phyloP scores from a whole-genome alignment of 441 rosid genomes.

The Adansonia rubrostipa region DNA sequence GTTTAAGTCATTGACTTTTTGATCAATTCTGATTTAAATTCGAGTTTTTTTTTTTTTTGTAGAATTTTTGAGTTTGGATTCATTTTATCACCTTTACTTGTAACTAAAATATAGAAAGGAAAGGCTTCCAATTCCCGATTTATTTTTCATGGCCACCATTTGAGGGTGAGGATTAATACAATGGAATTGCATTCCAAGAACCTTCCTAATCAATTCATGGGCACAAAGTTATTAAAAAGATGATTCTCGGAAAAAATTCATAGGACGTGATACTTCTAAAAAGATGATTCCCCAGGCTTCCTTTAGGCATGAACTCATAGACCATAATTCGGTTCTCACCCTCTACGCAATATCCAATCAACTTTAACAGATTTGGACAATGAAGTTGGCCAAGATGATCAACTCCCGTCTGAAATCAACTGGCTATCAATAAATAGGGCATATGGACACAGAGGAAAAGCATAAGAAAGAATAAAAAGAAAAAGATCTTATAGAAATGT shows the following conservation, averaged over 20 bases:
- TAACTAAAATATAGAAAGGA: not conserved
- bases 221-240: not conserved
- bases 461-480: not conserved
- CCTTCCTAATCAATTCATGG: conserved; percentile 17
- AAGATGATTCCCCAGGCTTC: conserved; percentile 71
- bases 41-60: no score
- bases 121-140: not conserved
- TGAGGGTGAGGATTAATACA: not conserved
- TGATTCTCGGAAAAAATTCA: not conserved
- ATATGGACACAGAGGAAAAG: not conserved
- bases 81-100: no score
- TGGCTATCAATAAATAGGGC: conserved; percentile 31
- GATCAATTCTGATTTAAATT: no score
- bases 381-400: conserved; percentile 72
- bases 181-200: not conserved
- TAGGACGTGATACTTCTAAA: conserved; percentile 51
- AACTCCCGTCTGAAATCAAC: conserved; percentile 64
- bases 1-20: no score
- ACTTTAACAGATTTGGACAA: conserved; percentile 64
- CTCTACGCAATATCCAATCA: conserved; percentile 66
- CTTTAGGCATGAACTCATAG: conserved; percentile 70
- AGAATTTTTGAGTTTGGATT: no score
- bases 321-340: conserved; percentile 65
- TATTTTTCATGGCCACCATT: not conserved
- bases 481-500: not conserved